Evolutionary conservation across 2,329 filamentous ascomycete genomes (phyloP).

Genomic region (Fusarium mundagurra): DNA sequence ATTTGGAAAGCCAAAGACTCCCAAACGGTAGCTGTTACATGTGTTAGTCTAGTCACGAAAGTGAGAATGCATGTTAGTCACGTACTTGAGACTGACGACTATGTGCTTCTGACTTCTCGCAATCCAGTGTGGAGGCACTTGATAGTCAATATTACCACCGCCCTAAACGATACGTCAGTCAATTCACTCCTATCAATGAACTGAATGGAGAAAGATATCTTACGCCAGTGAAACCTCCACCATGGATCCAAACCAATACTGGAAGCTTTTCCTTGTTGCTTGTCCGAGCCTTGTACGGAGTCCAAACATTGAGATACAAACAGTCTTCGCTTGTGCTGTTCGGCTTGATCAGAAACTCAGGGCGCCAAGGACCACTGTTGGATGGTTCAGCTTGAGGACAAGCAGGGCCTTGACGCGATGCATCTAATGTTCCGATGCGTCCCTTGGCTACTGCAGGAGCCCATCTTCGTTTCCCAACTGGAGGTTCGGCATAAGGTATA

Average conservation of each 20-base stretch:
- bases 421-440: not conserved
- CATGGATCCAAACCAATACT: slow-evolving; percentile 7
- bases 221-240: not conserved
- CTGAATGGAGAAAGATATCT: not conserved
- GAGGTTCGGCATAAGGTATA: slow-evolving; percentile 8
- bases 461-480: not conserved
- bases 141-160: slow-evolving; percentile 1
- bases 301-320: slow-evolving; percentile 1
- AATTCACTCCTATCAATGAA: not conserved
- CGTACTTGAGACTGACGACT: slow-evolving; percentile 11
- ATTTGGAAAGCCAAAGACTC: slow-evolving; percentile 6
- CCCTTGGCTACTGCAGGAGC: not conserved
- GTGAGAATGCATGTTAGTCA: not conserved
- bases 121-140: not conserved
- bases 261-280: not conserved
- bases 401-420: not conserved
- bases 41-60: not conserved
- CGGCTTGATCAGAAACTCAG: slow-evolving; percentile 9
- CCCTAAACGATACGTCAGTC: not conserved
- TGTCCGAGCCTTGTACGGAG: not conserved
- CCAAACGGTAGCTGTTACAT: not conserved
- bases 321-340: slow-evolving; percentile 12
- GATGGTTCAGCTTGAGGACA: slow-evolving; percentile 9
- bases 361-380: not conserved
- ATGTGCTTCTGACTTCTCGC: slow-evolving; percentile 10